Evolutionary conservation across 177 flowering plant genomes (phyloP).

Genomic region (Vitis hybrid): DNA sequence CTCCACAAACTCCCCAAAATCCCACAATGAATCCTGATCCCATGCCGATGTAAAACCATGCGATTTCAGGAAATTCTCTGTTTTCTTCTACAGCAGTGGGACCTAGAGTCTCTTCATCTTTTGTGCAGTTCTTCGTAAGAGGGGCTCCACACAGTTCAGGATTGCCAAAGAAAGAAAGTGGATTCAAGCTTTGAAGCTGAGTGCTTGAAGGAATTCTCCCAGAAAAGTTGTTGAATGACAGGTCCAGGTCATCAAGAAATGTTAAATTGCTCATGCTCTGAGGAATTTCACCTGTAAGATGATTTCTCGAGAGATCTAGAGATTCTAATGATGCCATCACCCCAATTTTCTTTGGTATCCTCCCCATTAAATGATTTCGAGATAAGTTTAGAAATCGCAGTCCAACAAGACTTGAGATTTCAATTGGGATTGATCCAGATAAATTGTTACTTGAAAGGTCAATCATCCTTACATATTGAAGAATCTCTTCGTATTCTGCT

Average conservation of each 20-base stretch:
- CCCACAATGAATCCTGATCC: too few species aligned
- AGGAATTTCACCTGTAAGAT: too few species aligned
- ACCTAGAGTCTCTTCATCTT: too few species aligned
- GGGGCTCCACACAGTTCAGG: too few species aligned
- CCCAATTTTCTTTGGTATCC: too few species aligned
- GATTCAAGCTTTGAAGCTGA: constrained; percentile 19
- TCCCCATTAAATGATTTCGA: constrained; percentile 3
- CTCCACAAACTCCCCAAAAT: too few species aligned
- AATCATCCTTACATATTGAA: constrained; percentile 13
- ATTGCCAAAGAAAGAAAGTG: neutral
- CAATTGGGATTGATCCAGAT: constrained; percentile 10
- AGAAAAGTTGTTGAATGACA: constrained; percentile 24
- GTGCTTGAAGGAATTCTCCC: constrained; percentile 26
- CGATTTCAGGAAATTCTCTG: too few species aligned
- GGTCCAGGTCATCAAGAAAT: constrained; percentile 15
- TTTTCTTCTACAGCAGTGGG: too few species aligned
- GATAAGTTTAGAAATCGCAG: constrained; percentile 4
- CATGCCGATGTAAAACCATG: too few species aligned
- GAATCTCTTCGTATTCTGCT: neutral
- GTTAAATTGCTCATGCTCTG: neutral
- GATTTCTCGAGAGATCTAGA: too few species aligned
- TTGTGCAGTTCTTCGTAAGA: too few species aligned
- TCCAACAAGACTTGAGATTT: neutral
- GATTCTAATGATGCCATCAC: too few species aligned
- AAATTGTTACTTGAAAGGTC: constrained; percentile 28